phyloP scores from a whole-genome alignment of 345 rosid species.

The Eucalyptus cloeziana region DNA sequence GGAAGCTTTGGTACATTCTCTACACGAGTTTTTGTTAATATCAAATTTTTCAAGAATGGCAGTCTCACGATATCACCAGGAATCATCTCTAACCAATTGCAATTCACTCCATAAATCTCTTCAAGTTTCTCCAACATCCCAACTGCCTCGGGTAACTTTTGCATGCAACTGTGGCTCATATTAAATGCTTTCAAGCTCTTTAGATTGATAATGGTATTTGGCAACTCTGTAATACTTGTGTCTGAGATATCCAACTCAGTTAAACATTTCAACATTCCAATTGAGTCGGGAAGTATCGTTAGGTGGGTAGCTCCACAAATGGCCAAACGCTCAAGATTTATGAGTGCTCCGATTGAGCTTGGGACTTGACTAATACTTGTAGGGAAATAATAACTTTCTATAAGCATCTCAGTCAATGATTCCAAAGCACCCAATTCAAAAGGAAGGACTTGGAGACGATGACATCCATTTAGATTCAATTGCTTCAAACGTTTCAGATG shows the following conservation, averaged over 20 bases:
- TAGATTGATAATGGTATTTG: not conserved
- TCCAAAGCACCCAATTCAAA: too few relatives aligned
- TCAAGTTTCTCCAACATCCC: not conserved
- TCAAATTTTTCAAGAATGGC: not conserved
- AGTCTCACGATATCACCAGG: not conserved
- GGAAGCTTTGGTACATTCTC: not conserved
- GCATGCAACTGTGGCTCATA: not conserved
- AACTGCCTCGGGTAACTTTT: not conserved
- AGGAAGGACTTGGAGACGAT: too few relatives aligned
- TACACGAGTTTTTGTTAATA: not conserved
- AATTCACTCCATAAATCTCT: not conserved
- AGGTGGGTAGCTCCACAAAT: too few relatives aligned
- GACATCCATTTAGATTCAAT: too few relatives aligned
- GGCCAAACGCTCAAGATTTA: not conserved
- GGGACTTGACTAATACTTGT: too few relatives aligned
- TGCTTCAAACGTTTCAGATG: too few relatives aligned
- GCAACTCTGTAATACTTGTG: not conserved
- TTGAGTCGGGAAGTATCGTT: not conserved
- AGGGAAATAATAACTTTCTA: too few relatives aligned
- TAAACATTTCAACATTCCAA: not conserved
- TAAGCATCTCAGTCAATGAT: too few relatives aligned
- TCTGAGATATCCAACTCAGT: not conserved
- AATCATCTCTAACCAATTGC: not conserved
- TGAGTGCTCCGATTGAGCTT: too few relatives aligned
- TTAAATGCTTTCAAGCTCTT: not conserved